Conservation (phyloP, 2,329 filamentous ascomycete species). For the Cryphonectria radicalis region DNA sequence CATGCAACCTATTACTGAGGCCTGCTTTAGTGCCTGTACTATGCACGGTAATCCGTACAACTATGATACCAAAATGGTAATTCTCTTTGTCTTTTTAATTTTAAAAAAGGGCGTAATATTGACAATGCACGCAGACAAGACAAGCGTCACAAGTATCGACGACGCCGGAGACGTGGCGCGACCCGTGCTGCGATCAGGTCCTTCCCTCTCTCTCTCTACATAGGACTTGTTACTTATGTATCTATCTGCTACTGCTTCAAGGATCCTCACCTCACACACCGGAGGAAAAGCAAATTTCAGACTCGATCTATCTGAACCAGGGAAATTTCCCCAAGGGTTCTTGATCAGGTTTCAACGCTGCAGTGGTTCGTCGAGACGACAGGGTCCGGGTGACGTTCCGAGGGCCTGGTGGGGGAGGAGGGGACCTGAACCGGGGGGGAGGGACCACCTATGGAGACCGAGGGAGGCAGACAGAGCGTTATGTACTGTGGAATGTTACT, state of each 20-base stretch:
- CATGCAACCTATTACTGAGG: neutral
- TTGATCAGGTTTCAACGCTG: constrained; percentile 1
- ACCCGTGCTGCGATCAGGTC: too few species aligned
- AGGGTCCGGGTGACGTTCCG: constrained; percentile 4
- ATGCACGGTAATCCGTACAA: neutral
- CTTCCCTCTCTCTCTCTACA: neutral
- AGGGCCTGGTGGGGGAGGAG: neutral
- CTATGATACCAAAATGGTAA: neutral
- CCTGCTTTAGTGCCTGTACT: neutral
- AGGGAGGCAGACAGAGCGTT: neutral
- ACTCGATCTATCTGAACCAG: neutral
- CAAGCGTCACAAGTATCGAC: too few species aligned
- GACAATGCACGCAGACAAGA: too few species aligned
- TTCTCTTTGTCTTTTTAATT: neutral
- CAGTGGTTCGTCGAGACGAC: neutral
- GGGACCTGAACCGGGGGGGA: neutral
- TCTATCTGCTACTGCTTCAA: neutral
- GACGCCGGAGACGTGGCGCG: too few species aligned
- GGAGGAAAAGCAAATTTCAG: neutral
- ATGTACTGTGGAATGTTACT: neutral
- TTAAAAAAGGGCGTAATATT: too few species aligned
- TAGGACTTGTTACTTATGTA: neutral
- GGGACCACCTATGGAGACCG: neutral
- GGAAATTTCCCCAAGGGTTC: neutral
- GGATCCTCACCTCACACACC: neutral